These are phyloP conservation scores for Rhynchospora pubera DNA, from an alignment of 176 grass and related monocot species.

Conservation along the genomic window DNA sequence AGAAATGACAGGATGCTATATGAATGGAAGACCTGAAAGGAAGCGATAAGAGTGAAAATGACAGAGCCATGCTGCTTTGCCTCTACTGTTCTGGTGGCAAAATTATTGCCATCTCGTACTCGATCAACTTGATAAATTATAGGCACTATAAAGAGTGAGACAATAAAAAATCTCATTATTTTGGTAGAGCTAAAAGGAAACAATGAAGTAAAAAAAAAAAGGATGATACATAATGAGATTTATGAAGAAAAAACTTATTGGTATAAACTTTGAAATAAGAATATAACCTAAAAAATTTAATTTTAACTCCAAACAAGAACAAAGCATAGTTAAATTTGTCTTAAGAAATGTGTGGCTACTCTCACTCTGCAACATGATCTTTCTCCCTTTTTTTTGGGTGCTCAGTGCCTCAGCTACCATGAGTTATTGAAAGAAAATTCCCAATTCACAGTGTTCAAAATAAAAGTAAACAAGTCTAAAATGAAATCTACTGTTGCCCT, in stretches of 20 bases:
- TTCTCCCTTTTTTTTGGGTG: neutral
- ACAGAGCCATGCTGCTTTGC: conserved; percentile 80
- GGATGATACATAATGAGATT: neutral
- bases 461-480: neutral
- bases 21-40: conserved; percentile 63
- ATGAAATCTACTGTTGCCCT: neutral
- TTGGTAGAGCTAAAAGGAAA: conserved; percentile 3
- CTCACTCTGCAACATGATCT: neutral
- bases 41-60: conserved; percentile 80
- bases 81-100: conserved; percentile 87
- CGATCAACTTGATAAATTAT: conserved; percentile 95
- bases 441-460: too few species aligned
- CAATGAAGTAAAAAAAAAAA: neutral
- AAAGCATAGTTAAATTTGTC: neutral
- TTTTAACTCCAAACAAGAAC: neutral
- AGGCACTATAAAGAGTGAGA: conserved; percentile 45
- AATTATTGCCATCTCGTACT: conserved; percentile 74
- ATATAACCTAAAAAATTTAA: neutral
- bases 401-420: neutral
- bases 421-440: neutral
- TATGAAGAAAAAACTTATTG: neutral
- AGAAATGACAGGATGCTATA: neutral
- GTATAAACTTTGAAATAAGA: neutral
- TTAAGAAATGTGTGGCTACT: neutral
- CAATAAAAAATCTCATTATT: conserved; percentile 3